phyloP scores from a whole-genome alignment of 2,329 filamentous ascomycete species.

The Colletotrichum tofieldiae region DNA sequence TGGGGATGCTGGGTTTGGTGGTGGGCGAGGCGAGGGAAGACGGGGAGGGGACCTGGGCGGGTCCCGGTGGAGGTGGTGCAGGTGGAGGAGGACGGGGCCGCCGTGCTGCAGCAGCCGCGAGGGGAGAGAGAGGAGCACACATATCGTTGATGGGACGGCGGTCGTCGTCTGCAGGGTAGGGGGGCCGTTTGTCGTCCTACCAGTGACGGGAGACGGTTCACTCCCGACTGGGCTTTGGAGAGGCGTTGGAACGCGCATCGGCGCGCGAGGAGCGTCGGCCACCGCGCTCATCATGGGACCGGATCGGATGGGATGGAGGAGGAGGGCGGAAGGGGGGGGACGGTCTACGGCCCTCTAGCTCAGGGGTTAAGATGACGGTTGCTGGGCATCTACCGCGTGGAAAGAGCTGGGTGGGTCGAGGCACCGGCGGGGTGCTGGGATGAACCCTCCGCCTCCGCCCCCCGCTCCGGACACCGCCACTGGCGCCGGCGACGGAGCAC shows the following conservation, averaged over 20 bases:
- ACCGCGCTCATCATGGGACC: too few relatives aligned
- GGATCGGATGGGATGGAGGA: too few relatives aligned
- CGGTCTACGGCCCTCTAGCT: too few relatives aligned
- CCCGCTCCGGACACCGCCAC: not conserved
- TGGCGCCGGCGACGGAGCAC: not conserved
- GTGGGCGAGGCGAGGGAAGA: not conserved
- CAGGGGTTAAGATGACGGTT: not conserved
- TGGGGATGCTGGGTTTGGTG: slow-evolving; percentile 30
- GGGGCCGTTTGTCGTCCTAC: too few relatives aligned
- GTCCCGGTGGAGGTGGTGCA: not conserved
- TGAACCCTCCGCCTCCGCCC: not conserved
- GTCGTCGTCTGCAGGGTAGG: too few relatives aligned
- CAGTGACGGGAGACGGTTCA: too few relatives aligned
- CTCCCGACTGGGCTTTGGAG: too few relatives aligned
- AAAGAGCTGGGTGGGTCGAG: not conserved
- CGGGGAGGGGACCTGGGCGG: not conserved
- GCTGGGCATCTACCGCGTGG: not conserved
- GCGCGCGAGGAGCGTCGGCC: too few relatives aligned
- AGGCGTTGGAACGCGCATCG: too few relatives aligned
- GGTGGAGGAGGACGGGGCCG: not conserved
- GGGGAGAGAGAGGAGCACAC: too few relatives aligned
- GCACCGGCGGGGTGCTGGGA: not conserved
- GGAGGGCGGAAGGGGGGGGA: too few relatives aligned
- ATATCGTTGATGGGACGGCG: too few relatives aligned
- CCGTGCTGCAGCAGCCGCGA: not conserved